phyloP scores from a whole-genome alignment of 2,329 filamentous ascomycete species.

The Claviceps humidiphila region DNA sequence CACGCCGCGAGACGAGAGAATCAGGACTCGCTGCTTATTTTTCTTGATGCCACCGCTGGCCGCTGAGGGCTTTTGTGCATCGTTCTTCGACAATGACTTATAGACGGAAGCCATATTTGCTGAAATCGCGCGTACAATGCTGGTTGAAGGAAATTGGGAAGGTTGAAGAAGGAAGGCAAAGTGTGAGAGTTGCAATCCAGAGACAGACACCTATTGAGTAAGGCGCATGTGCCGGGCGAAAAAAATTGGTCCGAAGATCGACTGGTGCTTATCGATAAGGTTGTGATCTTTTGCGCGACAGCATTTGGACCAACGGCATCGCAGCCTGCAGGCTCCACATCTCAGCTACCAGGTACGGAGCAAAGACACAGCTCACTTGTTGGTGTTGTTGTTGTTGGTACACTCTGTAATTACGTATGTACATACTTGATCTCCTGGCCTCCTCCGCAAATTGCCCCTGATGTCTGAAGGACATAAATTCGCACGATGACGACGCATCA shows the following conservation, averaged over 20 bases:
- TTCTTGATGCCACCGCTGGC: constrained; percentile 38
- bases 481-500: no score
- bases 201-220: not conserved
- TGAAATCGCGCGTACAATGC: not conserved
- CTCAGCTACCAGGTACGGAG: not conserved
- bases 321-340: not conserved
- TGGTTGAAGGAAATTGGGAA: not conserved
- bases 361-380: no score
- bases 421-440: no score
- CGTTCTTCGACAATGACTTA: constrained; percentile 56
- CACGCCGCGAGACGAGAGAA: constrained; percentile 84
- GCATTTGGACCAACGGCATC: not conserved
- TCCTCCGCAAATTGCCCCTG: no score
- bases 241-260: not conserved
- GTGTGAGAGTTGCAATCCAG: not conserved
- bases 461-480: no score
- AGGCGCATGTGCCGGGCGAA: not conserved
- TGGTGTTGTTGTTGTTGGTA: no score
- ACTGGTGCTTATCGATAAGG: constrained; percentile 3
- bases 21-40: constrained; percentile 68
- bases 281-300: not conserved
- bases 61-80: constrained; percentile 34
- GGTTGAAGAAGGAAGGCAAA: not conserved
- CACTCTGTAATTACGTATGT: no score
- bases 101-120: constrained; percentile 53